Evolutionary conservation across 106 monocot species (phyloP), one percentile per base, ranked within the genome.

Genomic region (Allium cepa): DNA sequence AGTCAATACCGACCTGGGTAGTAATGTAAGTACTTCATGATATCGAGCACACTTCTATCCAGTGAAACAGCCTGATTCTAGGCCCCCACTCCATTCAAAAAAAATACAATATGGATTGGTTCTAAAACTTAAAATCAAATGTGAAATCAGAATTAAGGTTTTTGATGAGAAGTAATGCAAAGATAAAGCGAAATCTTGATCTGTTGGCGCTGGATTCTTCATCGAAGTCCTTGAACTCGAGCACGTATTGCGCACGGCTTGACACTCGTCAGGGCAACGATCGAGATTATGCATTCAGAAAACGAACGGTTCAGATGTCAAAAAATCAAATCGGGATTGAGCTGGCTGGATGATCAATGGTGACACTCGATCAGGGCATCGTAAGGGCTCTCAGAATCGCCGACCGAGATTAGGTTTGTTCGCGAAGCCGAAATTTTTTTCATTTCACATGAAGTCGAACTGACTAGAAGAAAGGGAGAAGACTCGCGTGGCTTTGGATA

Each of bases 241-340:
- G 70, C 87, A 94, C 77, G 87, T 62, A 74, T 64, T 73, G 26
- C 86, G 77, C 59, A 84, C 92, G 15, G 84, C 80, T 74, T 97
- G 91, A 26, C 78, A 77, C 72, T 86, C 86, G 27, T 69, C 80
- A 14, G 92, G 83, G 72, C 96, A 49, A 64, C 75, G 15, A 69
- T 51, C 15, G 83, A 71, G 27, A 97, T 64, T 13, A 92, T 17
- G 86, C 91, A 97, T 72, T 82, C 75, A 22, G 92, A 91, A 16
- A 92, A 72, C 28, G 77, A 69, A 10, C 88, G 86, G 74, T 84
- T 97, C 47, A 92, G 84, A 76, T 97, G 91, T 8, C 80, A 88
- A 72, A 91, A 91, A 45, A 66, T 58, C 18, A 69, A 56, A 53
- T 79, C 75, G 14, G 68, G 68, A 76, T 73, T 80, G 46, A 59